Conservation (phyloP, 352 stramenopile species). For the Globisporangium rhizosaccharum region DNA sequence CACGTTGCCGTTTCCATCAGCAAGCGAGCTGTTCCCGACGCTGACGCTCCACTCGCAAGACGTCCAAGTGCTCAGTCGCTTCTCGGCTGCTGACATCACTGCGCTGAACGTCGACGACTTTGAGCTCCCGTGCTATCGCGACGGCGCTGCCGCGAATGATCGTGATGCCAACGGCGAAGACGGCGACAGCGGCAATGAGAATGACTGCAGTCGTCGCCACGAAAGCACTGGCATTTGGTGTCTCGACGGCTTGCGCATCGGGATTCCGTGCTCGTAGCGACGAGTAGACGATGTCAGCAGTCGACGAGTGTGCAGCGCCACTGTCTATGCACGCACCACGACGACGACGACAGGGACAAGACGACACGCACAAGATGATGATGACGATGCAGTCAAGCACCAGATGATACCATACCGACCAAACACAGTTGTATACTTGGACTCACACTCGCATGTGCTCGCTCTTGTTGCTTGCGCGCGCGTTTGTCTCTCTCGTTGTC, state of each 20-base stretch:
- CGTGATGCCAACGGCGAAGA: not conserved
- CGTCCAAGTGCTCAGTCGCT: constrained; percentile 69
- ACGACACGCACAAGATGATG: not conserved
- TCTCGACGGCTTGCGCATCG: constrained; percentile 55
- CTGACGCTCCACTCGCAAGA: constrained; percentile 81
- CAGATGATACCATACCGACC: not conserved
- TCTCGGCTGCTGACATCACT: constrained; percentile 68
- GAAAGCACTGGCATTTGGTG: constrained; percentile 53
- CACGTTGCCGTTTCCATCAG: constrained; percentile 44
- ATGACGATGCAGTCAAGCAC: not conserved
- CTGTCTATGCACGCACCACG: too few relatives aligned
- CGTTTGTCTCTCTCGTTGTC: not conserved
- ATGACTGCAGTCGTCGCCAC: constrained; percentile 1
- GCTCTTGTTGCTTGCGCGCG: not conserved
- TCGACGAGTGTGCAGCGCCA: not conserved
- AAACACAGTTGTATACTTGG: constrained; percentile 4
- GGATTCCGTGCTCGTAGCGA: constrained; percentile 11
- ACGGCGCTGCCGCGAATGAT: not conserved
- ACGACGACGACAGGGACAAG: not conserved
- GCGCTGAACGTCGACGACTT: constrained; percentile 47
- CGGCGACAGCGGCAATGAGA: not conserved
- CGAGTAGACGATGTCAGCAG: too few relatives aligned
- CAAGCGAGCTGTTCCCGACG: constrained; percentile 75
- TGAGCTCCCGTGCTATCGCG: constrained; percentile 18
- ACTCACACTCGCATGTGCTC: not conserved